Evolutionary conservation across 345 rosid genomes (phyloP).

Genomic region (Eucalyptus regnans): DNA sequence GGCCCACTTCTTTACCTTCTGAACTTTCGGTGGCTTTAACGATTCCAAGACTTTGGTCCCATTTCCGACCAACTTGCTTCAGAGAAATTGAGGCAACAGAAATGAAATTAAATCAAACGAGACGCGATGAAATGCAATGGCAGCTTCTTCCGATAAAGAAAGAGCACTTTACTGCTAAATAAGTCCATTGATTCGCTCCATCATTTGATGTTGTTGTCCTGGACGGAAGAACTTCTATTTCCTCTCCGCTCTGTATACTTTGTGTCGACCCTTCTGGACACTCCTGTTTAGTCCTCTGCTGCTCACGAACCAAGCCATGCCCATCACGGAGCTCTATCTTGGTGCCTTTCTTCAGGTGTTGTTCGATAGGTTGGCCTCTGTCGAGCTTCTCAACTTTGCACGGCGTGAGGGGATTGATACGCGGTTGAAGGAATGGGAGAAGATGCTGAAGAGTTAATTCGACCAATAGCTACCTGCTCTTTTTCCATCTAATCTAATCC

Average conservation of each 20-base stretch:
- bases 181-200: neutral
- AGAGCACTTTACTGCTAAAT: neutral
- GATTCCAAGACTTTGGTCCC: neutral
- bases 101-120: neutral
- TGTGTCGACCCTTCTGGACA: accelerated
- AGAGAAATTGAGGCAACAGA: neutral
- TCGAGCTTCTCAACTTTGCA: neutral
- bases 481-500: too few relatives aligned
- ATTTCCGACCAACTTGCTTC: neutral
- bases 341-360: too few relatives aligned
- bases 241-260: neutral
- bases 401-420: neutral
- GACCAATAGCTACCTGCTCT: too few relatives aligned
- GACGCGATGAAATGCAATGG: neutral
- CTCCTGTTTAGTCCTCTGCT: neutral
- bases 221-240: neutral
- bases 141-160: neutral
- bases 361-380: neutral
- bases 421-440: too few relatives aligned
- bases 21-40: neutral
- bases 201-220: neutral
- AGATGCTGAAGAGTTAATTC: too few relatives aligned
- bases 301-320: neutral
- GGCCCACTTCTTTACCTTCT: neutral
- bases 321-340: neutral